Evolutionary conservation across 2,329 filamentous ascomycete species (phyloP).

Genomic region (Arthrobotrys sphaeroides): DNA sequence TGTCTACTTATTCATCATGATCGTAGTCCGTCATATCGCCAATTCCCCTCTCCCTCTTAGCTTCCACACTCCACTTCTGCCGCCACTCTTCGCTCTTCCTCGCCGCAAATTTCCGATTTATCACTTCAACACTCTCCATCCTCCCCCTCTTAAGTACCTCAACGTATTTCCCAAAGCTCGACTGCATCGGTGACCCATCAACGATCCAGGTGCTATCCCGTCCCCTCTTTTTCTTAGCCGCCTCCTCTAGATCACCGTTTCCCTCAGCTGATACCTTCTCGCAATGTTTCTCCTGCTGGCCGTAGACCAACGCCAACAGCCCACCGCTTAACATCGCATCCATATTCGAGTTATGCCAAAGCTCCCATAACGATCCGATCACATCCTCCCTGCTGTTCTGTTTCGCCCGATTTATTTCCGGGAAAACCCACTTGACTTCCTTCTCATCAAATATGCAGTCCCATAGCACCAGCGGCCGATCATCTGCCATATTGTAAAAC

Average conservation of each 20-base stretch:
- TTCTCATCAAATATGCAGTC: conserved; percentile 84
- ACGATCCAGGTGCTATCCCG: conserved; percentile 62
- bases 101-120: conserved; percentile 70
- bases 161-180: conserved; percentile 69
- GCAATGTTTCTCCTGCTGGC: conserved; percentile 58
- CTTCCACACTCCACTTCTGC: conserved; percentile 57
- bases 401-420: conserved; percentile 69
- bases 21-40: conserved; percentile 49
- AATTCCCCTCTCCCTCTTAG: conserved; percentile 49
- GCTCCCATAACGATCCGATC: conserved; percentile 79
- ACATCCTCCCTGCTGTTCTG: conserved; percentile 71
- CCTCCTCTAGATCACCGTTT: conserved; percentile 56
- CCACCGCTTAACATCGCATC: conserved; percentile 84
- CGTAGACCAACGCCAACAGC: conserved; percentile 72
- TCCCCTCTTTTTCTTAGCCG: conserved; percentile 20
- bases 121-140: conserved; percentile 70
- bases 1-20: conserved; percentile 17
- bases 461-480: conserved; percentile 91
- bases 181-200: conserved; percentile 68
- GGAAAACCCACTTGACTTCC: conserved; percentile 77
- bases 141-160: conserved; percentile 68
- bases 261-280: conserved; percentile 52
- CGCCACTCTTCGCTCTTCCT: conserved; percentile 64
- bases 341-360: conserved; percentile 86
- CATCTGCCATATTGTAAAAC: conserved; percentile 87